Evolutionary conservation across 495 filamentous ascomycete genomes (phyloP).

Genomic region (Lineolata rhizophorae): DNA sequence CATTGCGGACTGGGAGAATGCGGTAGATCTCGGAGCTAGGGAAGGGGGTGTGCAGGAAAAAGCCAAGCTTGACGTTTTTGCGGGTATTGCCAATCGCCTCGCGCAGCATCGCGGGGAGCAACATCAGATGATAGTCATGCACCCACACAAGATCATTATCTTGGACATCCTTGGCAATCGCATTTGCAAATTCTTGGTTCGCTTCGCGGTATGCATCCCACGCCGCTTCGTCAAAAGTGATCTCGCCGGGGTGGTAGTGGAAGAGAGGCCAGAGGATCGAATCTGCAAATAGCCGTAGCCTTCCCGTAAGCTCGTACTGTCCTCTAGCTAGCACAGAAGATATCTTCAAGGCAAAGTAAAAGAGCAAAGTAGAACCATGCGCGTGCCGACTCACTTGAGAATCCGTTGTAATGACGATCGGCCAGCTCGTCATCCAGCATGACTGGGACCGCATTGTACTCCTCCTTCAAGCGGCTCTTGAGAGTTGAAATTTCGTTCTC

Average conservation of each 20-base stretch:
- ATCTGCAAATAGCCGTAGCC: too few relatives aligned
- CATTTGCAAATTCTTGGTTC: constrained; percentile 67
- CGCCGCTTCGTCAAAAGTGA: constrained; percentile 66
- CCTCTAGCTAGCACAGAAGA: too few relatives aligned
- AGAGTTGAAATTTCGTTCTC: constrained; percentile 21
- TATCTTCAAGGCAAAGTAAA: constrained; percentile 2
- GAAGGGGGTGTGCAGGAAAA: constrained; percentile 90
- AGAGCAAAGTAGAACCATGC: background rate
- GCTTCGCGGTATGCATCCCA: constrained; percentile 78
- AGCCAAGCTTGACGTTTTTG: constrained; percentile 74
- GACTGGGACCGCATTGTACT: constrained; percentile 29
- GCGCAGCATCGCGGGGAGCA: constrained; percentile 68
- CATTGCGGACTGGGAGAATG: constrained; percentile 69
- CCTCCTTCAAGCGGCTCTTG: constrained; percentile 19
- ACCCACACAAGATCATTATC: constrained; percentile 82
- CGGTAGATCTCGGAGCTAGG: constrained; percentile 83
- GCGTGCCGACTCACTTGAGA: constrained; percentile 35
- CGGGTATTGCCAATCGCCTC: constrained; percentile 46
- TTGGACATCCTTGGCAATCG: constrained; percentile 45
- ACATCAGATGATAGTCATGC: constrained; percentile 91
- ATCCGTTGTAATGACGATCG: constrained; percentile 36
- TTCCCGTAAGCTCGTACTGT: too few relatives aligned
- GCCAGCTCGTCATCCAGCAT: constrained; percentile 32
- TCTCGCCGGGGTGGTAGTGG: constrained; percentile 89
- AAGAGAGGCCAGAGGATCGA: constrained; percentile 90